phyloP scores from a whole-genome alignment of 2,329 filamentous ascomycete genomes.

The Periglandula ipomoeae region DNA sequence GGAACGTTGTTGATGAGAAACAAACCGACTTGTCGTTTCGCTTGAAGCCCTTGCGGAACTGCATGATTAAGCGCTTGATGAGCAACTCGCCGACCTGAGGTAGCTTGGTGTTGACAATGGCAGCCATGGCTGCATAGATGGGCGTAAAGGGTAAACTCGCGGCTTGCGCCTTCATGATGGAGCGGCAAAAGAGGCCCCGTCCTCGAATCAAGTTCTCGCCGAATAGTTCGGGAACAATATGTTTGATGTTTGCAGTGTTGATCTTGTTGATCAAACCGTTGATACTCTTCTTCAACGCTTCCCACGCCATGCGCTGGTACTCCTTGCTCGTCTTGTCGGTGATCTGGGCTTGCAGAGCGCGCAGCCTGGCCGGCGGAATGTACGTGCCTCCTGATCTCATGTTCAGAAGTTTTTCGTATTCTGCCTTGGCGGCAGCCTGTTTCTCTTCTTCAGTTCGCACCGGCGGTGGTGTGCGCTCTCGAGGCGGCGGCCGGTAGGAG shows the following conservation, averaged over 20 bases:
- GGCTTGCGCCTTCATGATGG: slow-evolving; percentile 97
- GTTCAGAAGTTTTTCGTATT: slow-evolving; percentile 84
- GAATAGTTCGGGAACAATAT: slow-evolving; percentile 93
- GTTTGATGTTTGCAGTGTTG: slow-evolving; percentile 96
- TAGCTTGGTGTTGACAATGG: slow-evolving; percentile 95
- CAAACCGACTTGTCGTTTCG: slow-evolving; percentile 96
- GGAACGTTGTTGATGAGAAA: slow-evolving; percentile 83
- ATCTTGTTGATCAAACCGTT: slow-evolving; percentile 99
- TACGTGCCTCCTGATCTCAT: slow-evolving; percentile 95
- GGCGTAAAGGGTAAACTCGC: slow-evolving; percentile 92
- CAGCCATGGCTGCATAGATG: slow-evolving; percentile 91
- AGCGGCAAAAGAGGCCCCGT: slow-evolving; percentile 84
- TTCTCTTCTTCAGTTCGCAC: slow-evolving; percentile 68
- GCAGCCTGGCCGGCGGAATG: slow-evolving; percentile 82
- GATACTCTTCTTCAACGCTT: slow-evolving; percentile 96
- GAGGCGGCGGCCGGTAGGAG: slow-evolving; percentile 37
- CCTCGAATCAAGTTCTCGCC: slow-evolving; percentile 88
- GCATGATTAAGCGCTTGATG: slow-evolving; percentile 73
- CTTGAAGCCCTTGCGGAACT: slow-evolving; percentile 93
- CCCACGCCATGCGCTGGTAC: slow-evolving; percentile 98
- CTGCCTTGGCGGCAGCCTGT: slow-evolving; percentile 78
- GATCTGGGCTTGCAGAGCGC: slow-evolving; percentile 90
- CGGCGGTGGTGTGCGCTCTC: slow-evolving; percentile 24
- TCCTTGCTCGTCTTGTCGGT: slow-evolving; percentile 94
- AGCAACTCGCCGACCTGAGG: slow-evolving; percentile 90